These are phyloP conservation scores for Fomes fomentarius DNA, from an alignment of 1,284 basidiomycete genomes.

Conservation along the genomic window DNA sequence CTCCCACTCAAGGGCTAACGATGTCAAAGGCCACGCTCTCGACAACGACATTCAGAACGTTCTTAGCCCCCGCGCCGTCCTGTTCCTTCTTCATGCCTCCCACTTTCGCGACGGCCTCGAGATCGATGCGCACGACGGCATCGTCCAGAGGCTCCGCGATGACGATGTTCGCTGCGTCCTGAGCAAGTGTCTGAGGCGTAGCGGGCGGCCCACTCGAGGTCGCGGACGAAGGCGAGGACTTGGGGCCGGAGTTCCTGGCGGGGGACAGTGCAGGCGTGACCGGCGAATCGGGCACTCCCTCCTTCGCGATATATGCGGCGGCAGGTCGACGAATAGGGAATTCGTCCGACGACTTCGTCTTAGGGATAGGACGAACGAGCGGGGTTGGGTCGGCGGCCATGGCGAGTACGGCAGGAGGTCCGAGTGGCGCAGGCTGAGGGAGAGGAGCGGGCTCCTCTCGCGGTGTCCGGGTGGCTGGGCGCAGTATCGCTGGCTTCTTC, in stretches of 20 bases:
- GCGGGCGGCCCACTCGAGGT: conserved; percentile 15
- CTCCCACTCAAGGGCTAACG: background rate
- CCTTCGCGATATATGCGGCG: background rate
- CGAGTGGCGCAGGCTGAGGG: too few species aligned
- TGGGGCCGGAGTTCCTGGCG: too few species aligned
- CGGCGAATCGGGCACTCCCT: too few species aligned
- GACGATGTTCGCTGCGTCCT: conserved; percentile 13
- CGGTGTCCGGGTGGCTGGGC: too few species aligned
- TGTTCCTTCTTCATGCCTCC: background rate
- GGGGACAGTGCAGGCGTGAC: too few species aligned
- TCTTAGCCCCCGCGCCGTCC: too few species aligned
- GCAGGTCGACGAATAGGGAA: conserved; percentile 17
- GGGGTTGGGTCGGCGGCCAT: background rate
- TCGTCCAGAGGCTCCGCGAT: conserved; percentile 15
- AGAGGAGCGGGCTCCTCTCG: too few species aligned
- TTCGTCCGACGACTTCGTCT: conserved; percentile 10
- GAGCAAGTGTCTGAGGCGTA: conserved; percentile 28
- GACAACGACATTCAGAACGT: too few species aligned
- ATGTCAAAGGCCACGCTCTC: too few species aligned
- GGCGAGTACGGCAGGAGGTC: background rate
- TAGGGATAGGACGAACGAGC: background rate
- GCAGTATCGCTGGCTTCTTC: too few species aligned
- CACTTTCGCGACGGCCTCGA: background rate
- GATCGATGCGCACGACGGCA: background rate
- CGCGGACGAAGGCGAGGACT: conserved; percentile 1